These are phyloP conservation scores for Clarireedia monteithiana DNA, from an alignment of 2,329 filamentous ascomycete genomes.

Conservation along the genomic window DNA sequence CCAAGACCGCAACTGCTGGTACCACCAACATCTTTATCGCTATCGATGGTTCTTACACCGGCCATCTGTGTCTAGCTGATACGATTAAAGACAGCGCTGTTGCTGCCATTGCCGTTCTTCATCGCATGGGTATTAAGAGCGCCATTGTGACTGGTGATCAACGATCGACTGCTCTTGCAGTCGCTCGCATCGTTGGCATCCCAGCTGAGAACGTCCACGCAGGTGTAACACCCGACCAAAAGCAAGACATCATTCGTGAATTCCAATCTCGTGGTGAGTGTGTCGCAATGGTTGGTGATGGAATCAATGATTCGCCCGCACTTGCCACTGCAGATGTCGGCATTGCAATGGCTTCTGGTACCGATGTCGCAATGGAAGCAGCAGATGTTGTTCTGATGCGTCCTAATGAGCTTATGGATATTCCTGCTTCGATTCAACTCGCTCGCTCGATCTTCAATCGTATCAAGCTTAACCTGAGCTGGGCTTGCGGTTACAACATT, in stretches of 20 bases:
- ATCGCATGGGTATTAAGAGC: slow-evolving; percentile 76
- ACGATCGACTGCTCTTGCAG: slow-evolving; percentile 71
- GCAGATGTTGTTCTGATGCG: slow-evolving; percentile 95
- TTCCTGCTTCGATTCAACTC: slow-evolving; percentile 79
- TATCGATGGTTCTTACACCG: slow-evolving; percentile 73
- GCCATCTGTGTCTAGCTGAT: slow-evolving; percentile 77
- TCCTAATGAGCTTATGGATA: slow-evolving; percentile 81
- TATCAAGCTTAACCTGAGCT: slow-evolving; percentile 88
- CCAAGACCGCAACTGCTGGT: slow-evolving; percentile 44
- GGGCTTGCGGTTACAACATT: slow-evolving; percentile 90
- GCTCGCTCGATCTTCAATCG: slow-evolving; percentile 79
- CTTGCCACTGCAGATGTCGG: slow-evolving; percentile 88
- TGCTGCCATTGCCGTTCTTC: slow-evolving; percentile 72
- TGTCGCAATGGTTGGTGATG: slow-evolving; percentile 96
- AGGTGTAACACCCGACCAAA: slow-evolving; percentile 84
- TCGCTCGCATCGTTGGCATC: slow-evolving; percentile 79
- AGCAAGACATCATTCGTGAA: slow-evolving; percentile 73
- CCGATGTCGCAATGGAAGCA: slow-evolving; percentile 95
- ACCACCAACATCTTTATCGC: slow-evolving; percentile 89
- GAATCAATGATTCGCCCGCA: slow-evolving; percentile 96
- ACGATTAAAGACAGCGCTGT: slow-evolving; percentile 83
- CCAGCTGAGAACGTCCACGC: slow-evolving; percentile 68
- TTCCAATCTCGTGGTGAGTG: slow-evolving; percentile 68
- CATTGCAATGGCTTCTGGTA: slow-evolving; percentile 86
- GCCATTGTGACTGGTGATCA: slow-evolving; percentile 95